phyloP scores from a whole-genome alignment of 2,329 filamentous ascomycete species.

The Aspergillus texensis region DNA sequence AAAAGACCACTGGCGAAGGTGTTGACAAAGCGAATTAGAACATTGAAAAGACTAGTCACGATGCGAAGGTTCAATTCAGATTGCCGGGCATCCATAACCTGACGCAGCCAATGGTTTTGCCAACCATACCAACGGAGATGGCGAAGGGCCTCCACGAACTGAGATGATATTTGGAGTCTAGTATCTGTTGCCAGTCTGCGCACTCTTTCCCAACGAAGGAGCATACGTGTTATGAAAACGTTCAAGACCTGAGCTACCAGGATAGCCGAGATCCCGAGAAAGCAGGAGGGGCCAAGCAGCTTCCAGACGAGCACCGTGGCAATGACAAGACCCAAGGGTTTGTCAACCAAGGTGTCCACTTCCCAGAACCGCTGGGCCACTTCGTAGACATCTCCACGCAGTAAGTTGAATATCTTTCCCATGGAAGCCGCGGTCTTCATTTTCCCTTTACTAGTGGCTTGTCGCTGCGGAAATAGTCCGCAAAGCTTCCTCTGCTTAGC shows the following conservation, averaged over 20 bases:
- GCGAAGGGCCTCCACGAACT: slow-evolving; percentile 84
- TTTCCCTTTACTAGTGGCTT: slow-evolving; percentile 30
- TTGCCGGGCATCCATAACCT: slow-evolving; percentile 69
- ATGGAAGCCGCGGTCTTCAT: slow-evolving; percentile 70
- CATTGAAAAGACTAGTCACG: slow-evolving; percentile 63
- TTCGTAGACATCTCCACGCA: slow-evolving; percentile 59
- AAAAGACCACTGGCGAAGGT: slow-evolving; percentile 72
- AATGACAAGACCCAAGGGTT: slow-evolving; percentile 74
- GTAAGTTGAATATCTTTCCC: slow-evolving; percentile 87
- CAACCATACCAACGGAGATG: slow-evolving; percentile 82
- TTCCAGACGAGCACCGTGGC: slow-evolving; percentile 74
- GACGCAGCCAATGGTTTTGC: slow-evolving; percentile 73
- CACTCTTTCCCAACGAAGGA: slow-evolving; percentile 69
- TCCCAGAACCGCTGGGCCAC: slow-evolving; percentile 74
- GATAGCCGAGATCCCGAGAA: slow-evolving; percentile 72
- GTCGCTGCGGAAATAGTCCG: slow-evolving; percentile 27
- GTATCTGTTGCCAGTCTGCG: slow-evolving; percentile 75
- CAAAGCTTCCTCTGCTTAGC: slow-evolving; percentile 29
- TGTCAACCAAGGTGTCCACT: slow-evolving; percentile 72
- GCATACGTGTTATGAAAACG: slow-evolving; percentile 63
- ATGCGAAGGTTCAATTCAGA: slow-evolving; percentile 69
- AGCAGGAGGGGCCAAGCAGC: slow-evolving; percentile 77
- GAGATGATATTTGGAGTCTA: slow-evolving; percentile 77
- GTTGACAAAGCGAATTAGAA: slow-evolving; percentile 69
- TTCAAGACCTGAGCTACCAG: slow-evolving; percentile 71